A percentile compares a stretch with the other conserved stretches of the same genome.
Conservation (phyloP, 805 yeast genomes). For the Blastobotrys americana region DNA sequence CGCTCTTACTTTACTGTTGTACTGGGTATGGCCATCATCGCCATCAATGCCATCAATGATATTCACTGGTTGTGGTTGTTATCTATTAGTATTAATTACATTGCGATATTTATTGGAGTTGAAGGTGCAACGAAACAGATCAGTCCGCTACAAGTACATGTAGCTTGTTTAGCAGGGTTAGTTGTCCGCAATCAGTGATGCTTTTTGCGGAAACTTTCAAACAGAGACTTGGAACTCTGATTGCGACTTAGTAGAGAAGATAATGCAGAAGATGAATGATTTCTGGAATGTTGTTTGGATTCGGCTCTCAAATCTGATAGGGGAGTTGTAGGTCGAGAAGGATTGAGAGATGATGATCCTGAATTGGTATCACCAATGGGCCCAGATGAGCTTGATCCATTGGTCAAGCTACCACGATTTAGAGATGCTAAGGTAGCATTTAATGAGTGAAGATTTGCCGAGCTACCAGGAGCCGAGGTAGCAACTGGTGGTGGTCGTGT, state of each 20-base stretch:
- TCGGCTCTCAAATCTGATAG: not conserved
- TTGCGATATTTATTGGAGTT: no score
- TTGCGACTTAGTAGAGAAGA: constrained; percentile 7
- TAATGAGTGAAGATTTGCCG: not conserved
- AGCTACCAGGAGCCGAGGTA: constrained; percentile 3
- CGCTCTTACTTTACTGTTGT: not conserved
- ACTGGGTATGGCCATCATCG: not conserved
- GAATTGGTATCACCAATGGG: not conserved
- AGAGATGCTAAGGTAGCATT: constrained; percentile 1
- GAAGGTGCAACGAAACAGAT: no score
- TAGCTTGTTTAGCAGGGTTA: no score
- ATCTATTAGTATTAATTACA: not conserved
- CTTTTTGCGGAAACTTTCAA: constrained; percentile 9
- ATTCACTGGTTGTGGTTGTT: no score
- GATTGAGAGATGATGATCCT: not conserved
- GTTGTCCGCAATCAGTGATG: not conserved
- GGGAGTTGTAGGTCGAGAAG: not conserved
- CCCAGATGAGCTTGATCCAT: not conserved
- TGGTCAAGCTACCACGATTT: not conserved
- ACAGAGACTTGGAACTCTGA: constrained; percentile 7
- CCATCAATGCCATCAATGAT: no score
- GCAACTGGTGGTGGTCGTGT: not conserved
- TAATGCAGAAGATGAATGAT: constrained; percentile 3
- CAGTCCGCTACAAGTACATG: no score
- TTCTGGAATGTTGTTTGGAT: not conserved